Base-by-base conservation (phyloP, 2,329 filamentous ascomycete genomes). In the Phyllosticta paracitricarpa region DNA sequence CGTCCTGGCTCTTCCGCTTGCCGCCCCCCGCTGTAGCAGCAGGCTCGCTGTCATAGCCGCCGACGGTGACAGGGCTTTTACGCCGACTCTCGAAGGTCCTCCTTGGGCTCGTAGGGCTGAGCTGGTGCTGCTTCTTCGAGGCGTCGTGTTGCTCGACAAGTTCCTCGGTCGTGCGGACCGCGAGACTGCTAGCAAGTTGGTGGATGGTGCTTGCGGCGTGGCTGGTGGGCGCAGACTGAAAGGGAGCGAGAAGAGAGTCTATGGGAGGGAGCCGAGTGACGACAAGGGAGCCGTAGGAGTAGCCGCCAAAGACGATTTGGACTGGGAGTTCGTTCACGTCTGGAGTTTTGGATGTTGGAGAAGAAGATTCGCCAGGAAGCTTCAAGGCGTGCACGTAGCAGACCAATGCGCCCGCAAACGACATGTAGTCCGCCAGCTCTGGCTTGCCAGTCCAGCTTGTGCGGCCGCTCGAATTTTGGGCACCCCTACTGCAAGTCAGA, bases 241-340 rank as follows among this genome's bases (percentile, higher is more conserved):
- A 91, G 0, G 81, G 74, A 1, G 79, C 72, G 25, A 90, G 73
- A 28, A 95, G 83, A 0, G 68, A 68, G 0, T 72, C 62, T 0
- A 79, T 74, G 0, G 84, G 78, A 0, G 91, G 89, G 0, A 96
- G 80, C 62, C 87, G 84, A 0, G 83, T 85, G 2, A 90, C 85
- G 51, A 97, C 83, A 69, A 96, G 82, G 4, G 91, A 89, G 53
- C 94, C 94, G 72, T 97, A 97, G 0, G 91, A 96, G 72, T 97
- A 97, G 12, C 92, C 92, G 1, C 83, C 87, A 6, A 94, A 78
- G 4, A 96, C 67, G 0, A 86, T 64, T 35, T 69, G 67, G 14
- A 76, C 64, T 1, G 62, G 9, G 14, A 25, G 19, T 17, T 56
- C 48, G 12, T 58, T 22, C 68, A 14, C 33, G 33, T 40, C 33